Evolutionary conservation across 257 asterid genomes (phyloP).

Genomic region (Fraxinus excelsior): DNA sequence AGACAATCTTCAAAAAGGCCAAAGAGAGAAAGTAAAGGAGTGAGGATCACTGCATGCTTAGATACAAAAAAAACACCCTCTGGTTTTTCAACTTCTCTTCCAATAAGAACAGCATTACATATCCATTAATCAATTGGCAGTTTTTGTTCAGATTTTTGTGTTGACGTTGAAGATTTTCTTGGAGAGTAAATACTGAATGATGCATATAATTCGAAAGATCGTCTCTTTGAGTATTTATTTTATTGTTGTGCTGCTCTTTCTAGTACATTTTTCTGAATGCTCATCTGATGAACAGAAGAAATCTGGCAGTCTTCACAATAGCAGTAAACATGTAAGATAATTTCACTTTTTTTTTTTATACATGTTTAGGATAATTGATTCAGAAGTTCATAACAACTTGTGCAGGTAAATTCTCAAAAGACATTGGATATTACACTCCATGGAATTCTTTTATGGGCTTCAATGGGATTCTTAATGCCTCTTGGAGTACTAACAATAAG

Average conservation of each 20-base stretch:
- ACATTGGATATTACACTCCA: slow-evolving; percentile 58
- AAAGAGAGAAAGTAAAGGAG: slow-evolving; percentile 13
- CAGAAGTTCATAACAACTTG: neutral
- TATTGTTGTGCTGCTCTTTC: slow-evolving; percentile 28
- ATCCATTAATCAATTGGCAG: neutral
- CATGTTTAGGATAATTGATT: neutral
- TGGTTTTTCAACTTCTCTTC: neutral
- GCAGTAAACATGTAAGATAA: slow-evolving; percentile 11
- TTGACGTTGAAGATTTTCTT: neutral
- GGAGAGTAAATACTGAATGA: slow-evolving; percentile 10
- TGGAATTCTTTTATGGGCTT: slow-evolving; percentile 80
- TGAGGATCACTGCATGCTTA: slow-evolving; percentile 33
- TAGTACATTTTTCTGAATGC: slow-evolving; percentile 29
- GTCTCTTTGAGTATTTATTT: slow-evolving; percentile 18
- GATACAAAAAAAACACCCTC: neutral
- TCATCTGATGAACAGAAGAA: slow-evolving; percentile 27
- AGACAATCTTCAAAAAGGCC: slow-evolving; percentile 19
- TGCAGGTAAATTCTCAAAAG: slow-evolving; percentile 53
- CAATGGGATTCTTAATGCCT: slow-evolving; percentile 81
- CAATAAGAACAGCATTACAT: neutral
- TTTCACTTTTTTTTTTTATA: slow-evolving; percentile 13
- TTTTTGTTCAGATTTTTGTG: neutral
- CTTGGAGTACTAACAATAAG: slow-evolving; percentile 68
- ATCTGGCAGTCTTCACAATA: slow-evolving; percentile 10
- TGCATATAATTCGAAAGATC: slow-evolving; percentile 20